Evolutionary conservation across 805 yeast genomes (phyloP), one percentile per base, ranked within the genome.

Genomic region (Yamadazyma nakazawae): DNA sequence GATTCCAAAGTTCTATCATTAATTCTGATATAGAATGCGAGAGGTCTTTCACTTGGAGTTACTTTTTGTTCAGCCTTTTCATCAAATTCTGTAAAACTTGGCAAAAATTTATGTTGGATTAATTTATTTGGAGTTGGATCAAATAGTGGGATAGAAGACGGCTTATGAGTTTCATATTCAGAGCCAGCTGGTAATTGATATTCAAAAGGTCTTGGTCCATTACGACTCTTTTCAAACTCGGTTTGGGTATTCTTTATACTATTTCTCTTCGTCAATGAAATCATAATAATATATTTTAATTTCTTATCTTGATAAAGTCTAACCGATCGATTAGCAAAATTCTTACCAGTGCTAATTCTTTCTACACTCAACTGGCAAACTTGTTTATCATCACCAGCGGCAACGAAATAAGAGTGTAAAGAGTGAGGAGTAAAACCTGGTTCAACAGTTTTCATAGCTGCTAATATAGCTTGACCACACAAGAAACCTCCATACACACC

Each of bases 401-500:
- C 66, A 19, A 69, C 61, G 47, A 71, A 70, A 47, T 64, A 68
- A 16, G 70, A 65, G 48, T 71, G 75, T 32, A 70, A 54, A 1
- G 74, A 69, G 43, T 70, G 72, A 2, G 76, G 76, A n/a, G 61
- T 60, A 51, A 64, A 71, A 9, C 42, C 54, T 11, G 30, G n/a
- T 2, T 31, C 42, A 14, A 57, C 60, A 7, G 68, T 60, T 43
- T 61, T 60, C 57, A 71, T 62, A 6, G 75, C 75, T 14, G 61
- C 75, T 12, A 67, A 46, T 16, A 72, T 50, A 5, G 71, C 64
- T 53, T 71, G 75, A 1, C 67, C 75, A 49, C 69, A 67, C 18
- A 72, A 49, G 38, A 63, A 64, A 2, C 76, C 76, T 1, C 75
- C 75, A 45, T 58, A 71, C 12, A 67, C 75, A 9, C 75, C 75